A percentile compares a stretch with the other conserved stretches of the same genome.
Evolutionary conservation across 768 basidiomycete genomes (phyloP).

Genomic region (Termitomyces sp.): DNA sequence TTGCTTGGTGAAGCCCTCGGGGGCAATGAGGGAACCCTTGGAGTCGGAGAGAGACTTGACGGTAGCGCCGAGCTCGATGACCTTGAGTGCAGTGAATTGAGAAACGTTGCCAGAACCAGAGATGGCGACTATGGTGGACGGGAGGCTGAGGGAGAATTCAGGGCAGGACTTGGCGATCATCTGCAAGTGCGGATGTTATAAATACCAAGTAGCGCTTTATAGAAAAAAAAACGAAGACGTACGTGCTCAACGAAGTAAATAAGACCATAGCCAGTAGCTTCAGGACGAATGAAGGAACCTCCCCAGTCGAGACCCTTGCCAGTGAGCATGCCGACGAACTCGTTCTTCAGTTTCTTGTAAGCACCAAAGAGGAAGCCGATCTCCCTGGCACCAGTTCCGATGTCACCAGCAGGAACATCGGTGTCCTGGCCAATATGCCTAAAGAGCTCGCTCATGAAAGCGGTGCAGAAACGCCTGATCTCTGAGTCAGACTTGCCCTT

Average conservation of each 20-base stretch:
- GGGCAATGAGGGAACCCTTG: conserved; percentile 62
- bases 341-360: conserved; percentile 73
- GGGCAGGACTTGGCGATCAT: conserved; percentile 59
- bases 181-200: conserved; percentile 25
- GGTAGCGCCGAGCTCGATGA: conserved; percentile 71
- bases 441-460: conserved; percentile 76
- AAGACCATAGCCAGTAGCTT: conserved; percentile 72
- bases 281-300: conserved; percentile 72
- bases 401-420: conserved; percentile 75
- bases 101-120: conserved; percentile 76
- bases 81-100: conserved; percentile 73
- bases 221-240: conserved; percentile 23
- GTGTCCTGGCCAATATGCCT: conserved; percentile 72
- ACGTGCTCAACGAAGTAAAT: conserved; percentile 78
- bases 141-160: conserved; percentile 48
- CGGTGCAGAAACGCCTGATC: conserved; percentile 66
- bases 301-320: conserved; percentile 72
- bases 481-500: conserved; percentile 78
- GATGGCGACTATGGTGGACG: conserved; percentile 51
- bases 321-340: conserved; percentile 69
- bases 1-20: conserved; percentile 56
- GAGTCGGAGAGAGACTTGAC: conserved; percentile 77
- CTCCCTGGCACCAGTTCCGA: conserved; percentile 75
- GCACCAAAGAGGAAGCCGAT: conserved; percentile 77
- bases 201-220: neutral